Conservation (phyloP, 306 rosid species). For the Begonia masoniana region DNA sequence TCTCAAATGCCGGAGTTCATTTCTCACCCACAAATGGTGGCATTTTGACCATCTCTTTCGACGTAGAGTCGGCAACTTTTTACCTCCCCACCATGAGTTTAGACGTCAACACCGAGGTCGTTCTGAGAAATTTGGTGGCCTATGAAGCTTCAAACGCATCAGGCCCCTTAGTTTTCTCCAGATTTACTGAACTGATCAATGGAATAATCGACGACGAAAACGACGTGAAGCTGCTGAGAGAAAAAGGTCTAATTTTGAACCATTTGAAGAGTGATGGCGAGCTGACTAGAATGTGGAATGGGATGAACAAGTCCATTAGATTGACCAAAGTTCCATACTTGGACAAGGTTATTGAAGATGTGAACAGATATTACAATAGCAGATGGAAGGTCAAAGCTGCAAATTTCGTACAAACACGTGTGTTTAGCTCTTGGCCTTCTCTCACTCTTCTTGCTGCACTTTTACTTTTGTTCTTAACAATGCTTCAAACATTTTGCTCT, state of each 20-base stretch:
- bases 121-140: constrained; percentile 61
- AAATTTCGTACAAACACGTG: too few species aligned
- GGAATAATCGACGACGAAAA: constrained; percentile 65
- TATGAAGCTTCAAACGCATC: constrained; percentile 58
- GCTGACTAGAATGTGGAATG: constrained; percentile 51
- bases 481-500: constrained; percentile 9
- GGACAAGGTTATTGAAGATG: constrained; percentile 68
- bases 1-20: constrained; percentile 25
- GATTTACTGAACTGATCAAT: constrained; percentile 61
- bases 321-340: constrained; percentile 47
- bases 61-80: constrained; percentile 21
- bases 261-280: constrained; percentile 60
- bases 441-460: constrained; percentile 45
- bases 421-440: neutral
- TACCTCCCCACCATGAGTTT: constrained; percentile 45
- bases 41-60: constrained; percentile 37
- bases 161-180: constrained; percentile 48
- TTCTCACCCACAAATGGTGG: constrained; percentile 32
- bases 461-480: constrained; percentile 32
- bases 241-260: constrained; percentile 40
- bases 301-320: constrained; percentile 57
- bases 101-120: constrained; percentile 41
- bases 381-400: constrained; percentile 40
- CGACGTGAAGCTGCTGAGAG: constrained; percentile 43
- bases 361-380: constrained; percentile 43